phyloP scores from a whole-genome alignment of 192 early-diverging fungal genomes.

The Backusella australiensis region DNA sequence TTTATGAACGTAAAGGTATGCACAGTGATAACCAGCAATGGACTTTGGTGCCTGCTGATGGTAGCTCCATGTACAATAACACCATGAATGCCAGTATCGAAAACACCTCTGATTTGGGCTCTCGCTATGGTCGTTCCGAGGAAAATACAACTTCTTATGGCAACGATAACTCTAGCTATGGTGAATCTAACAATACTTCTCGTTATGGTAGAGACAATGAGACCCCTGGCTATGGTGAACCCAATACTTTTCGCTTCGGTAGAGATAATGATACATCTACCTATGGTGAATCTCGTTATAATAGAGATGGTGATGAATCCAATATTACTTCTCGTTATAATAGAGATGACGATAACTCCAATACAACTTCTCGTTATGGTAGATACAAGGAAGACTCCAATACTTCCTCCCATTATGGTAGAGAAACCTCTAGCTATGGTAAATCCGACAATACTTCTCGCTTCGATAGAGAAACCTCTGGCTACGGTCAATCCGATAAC shows the following conservation, averaged over 20 bases:
- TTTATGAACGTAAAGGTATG: constrained; percentile 10
- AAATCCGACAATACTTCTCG: neutral
- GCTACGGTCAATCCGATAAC: neutral
- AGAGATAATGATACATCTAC: neutral
- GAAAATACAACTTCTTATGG: neutral
- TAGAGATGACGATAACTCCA: neutral
- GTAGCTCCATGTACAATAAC: neutral
- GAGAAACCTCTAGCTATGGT: neutral
- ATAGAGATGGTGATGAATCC: neutral
- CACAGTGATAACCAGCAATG: constrained; percentile 25
- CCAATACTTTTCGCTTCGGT: neutral
- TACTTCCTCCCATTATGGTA: neutral
- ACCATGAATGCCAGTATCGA: neutral
- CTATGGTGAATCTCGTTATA: neutral
- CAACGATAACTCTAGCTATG: neutral
- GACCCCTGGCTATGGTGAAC: neutral
- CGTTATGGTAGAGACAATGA: neutral
- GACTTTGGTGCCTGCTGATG: neutral
- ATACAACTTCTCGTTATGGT: neutral
- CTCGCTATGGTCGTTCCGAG: neutral
- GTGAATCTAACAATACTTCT: neutral
- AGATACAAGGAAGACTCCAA: neutral
- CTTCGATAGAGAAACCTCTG: neutral
- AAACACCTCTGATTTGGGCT: neutral
- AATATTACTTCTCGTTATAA: neutral